A percentile compares a stretch with the other conserved stretches of the same genome.
phyloP scores from a whole-genome alignment of 805 yeast genomes.

The Wickerhamiella kurtzmanii region DNA sequence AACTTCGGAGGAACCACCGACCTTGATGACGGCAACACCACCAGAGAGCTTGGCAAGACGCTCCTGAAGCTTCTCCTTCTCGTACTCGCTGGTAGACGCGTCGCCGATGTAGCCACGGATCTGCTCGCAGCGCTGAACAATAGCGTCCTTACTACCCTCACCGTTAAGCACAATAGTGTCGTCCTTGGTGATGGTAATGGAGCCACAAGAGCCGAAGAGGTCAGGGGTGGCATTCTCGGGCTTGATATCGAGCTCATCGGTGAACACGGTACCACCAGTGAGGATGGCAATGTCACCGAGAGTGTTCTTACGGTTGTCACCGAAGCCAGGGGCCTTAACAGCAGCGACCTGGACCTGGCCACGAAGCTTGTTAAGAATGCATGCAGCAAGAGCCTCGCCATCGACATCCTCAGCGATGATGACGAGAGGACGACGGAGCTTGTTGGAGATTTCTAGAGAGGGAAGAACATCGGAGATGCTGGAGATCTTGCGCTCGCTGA shows the following conservation, averaged over 20 bases:
- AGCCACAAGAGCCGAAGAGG: constrained; percentile 80
- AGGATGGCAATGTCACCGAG: constrained; percentile 90
- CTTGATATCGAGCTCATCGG: constrained; percentile 89
- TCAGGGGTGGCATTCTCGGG: constrained; percentile 90
- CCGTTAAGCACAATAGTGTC: constrained; percentile 92
- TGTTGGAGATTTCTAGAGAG: constrained; percentile 83
- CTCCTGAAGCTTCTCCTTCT: constrained; percentile 92
- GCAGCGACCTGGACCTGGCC: constrained; percentile 97
- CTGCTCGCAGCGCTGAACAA: constrained; percentile 82
- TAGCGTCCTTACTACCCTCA: constrained; percentile 69
- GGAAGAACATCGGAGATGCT: constrained; percentile 86
- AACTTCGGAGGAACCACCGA: constrained; percentile 93
- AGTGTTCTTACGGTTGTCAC: constrained; percentile 95
- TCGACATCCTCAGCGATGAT: constrained; percentile 92
- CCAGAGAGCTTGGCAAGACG: constrained; percentile 93
- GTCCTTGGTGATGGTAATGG: constrained; percentile 85
- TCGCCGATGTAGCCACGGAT: constrained; percentile 72
- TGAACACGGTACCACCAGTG: constrained; percentile 77
- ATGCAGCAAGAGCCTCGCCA: constrained; percentile 97
- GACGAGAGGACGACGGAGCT: constrained; percentile 81
- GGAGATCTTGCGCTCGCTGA: constrained; percentile 86
- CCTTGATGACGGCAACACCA: constrained; percentile 96
- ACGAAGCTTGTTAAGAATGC: constrained; percentile 91
- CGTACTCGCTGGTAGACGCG: constrained; percentile 67
- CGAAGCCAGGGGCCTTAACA: constrained; percentile 98